Percentiles rank a stretch among this genome's conserved stretches.
These are phyloP conservation scores for Cladobotryum mycophilum DNA, from an alignment of 2,329 filamentous ascomycete genomes.

Conservation along the genomic window DNA sequence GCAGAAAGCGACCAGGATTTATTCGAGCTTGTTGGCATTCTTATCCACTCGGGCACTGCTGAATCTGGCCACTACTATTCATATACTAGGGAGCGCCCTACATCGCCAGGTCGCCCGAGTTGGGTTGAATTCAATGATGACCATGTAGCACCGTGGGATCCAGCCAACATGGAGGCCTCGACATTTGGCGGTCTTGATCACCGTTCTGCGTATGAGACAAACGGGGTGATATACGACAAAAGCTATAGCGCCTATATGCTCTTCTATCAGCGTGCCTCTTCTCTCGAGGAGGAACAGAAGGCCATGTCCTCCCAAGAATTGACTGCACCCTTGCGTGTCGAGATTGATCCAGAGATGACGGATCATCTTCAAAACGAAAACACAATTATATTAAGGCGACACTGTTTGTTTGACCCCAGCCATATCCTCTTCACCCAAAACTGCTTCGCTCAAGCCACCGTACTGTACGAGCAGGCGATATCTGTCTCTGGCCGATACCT, in stretches of 20 bases:
- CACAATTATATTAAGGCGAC: conserved; percentile 63
- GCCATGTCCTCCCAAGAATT: conserved; percentile 30
- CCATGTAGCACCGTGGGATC: conserved; percentile 70
- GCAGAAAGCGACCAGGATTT: conserved; percentile 57
- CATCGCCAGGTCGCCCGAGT: conserved; percentile 36
- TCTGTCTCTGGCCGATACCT: background rate
- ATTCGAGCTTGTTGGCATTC: conserved; percentile 90
- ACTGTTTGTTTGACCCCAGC: conserved; percentile 70
- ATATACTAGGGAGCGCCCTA: conserved; percentile 76
- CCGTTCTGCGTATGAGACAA: conserved; percentile 39
- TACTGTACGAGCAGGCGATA: conserved; percentile 30
- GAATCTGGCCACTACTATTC: conserved; percentile 98
- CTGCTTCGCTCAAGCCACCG: conserved; percentile 52
- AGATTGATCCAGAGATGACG: conserved; percentile 39
- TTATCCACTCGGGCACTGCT: conserved; percentile 88
- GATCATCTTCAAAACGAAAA: conserved; percentile 68
- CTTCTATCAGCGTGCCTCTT: conserved; percentile 81
- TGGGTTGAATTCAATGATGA: conserved; percentile 97
- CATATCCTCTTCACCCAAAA: conserved; percentile 62
- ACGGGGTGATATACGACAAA: conserved; percentile 54
- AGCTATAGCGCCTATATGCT: conserved; percentile 93
- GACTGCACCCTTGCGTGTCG: conserved; percentile 34
- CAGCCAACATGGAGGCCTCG: conserved; percentile 61
- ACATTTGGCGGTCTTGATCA: conserved; percentile 73
- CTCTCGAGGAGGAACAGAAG: conserved; percentile 50